A percentile compares a stretch with the other conserved stretches of the same genome.
Conservation (phyloP, 164 flowering plant species). For the Sedum album region DNA sequence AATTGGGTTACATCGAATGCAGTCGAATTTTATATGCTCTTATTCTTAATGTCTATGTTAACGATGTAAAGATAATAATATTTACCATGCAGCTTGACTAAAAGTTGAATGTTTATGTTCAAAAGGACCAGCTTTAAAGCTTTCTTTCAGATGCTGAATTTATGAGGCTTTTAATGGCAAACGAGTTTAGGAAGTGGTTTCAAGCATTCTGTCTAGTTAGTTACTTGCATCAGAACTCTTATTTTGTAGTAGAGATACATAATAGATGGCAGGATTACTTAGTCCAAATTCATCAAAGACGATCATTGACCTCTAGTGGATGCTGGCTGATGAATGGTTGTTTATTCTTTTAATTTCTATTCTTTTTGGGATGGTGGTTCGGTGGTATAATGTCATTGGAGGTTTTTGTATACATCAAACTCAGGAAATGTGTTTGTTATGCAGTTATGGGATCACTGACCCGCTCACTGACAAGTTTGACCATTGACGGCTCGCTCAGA, state of each 20-base stretch:
- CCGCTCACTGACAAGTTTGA: constrained; percentile 62
- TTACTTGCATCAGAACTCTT: background rate
- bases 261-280: too few relatives aligned
- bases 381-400: background rate
- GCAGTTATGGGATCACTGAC: constrained; percentile 95
- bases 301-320: too few relatives aligned
- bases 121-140: background rate
- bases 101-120: background rate
- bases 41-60: background rate
- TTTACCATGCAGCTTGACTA: background rate
- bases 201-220: background rate
- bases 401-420: background rate
- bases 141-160: background rate
- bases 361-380: background rate
- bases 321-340: too few relatives aligned
- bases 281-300: too few relatives aligned
- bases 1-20: background rate
- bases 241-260: background rate
- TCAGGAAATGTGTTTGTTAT: constrained; percentile 7
- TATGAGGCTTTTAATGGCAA: background rate
- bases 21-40: background rate
- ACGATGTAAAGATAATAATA: background rate
- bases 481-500: constrained; percentile 59
- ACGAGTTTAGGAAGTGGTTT: background rate
- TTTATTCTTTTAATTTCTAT: too few relatives aligned